A percentile compares a stretch with the other conserved stretches of the same genome.
These are phyloP conservation scores for Logfia minima DNA, from an alignment of 129 eudicot genomes.

Conservation along the genomic window DNA sequence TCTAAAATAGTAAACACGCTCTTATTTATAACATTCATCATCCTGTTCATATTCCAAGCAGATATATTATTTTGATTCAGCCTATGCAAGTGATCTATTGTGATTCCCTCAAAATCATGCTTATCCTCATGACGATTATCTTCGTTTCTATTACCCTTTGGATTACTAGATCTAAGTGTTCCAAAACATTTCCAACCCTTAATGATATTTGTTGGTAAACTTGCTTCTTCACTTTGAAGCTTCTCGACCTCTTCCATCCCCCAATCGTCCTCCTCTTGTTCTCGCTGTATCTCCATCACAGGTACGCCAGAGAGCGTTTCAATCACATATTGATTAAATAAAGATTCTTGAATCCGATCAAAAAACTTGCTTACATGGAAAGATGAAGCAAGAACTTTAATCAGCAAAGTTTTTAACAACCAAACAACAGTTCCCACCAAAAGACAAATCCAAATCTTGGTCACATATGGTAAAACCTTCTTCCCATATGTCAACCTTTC, in stretches of 20 bases:
- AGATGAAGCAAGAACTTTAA: conserved; percentile 52
- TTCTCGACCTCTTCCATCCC: conserved; percentile 40
- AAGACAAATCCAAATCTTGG: conserved; percentile 46
- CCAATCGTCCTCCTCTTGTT: conserved; percentile 42
- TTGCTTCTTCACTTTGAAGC: conserved; percentile 42
- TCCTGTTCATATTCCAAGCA: conserved; percentile 85
- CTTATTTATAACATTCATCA: conserved; percentile 56
- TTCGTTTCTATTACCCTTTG: conserved; percentile 7
- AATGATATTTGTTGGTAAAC: conserved; percentile 43
- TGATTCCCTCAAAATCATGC: conserved; percentile 36
- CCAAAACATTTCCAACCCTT: conserved; percentile 40
- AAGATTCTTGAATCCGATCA: conserved; percentile 61
- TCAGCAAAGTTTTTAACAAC: conserved; percentile 47
- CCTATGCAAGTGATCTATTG: conserved; percentile 69
- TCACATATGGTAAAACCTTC: conserved; percentile 41
- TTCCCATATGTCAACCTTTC: conserved; percentile 37
- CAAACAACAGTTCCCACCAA: conserved; percentile 57
- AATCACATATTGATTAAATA: conserved; percentile 55
- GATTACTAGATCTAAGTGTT: conserved; percentile 32
- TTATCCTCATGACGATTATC: conserved; percentile 30
- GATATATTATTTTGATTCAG: conserved; percentile 69
- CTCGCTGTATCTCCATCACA: conserved; percentile 34
- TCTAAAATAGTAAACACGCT: conserved; percentile 61
- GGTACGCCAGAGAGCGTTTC: conserved; percentile 48
- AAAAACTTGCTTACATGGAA: conserved; percentile 58